Evolutionary conservation across 805 yeast genomes (phyloP).

Genomic region (Danielia reshetovae): DNA sequence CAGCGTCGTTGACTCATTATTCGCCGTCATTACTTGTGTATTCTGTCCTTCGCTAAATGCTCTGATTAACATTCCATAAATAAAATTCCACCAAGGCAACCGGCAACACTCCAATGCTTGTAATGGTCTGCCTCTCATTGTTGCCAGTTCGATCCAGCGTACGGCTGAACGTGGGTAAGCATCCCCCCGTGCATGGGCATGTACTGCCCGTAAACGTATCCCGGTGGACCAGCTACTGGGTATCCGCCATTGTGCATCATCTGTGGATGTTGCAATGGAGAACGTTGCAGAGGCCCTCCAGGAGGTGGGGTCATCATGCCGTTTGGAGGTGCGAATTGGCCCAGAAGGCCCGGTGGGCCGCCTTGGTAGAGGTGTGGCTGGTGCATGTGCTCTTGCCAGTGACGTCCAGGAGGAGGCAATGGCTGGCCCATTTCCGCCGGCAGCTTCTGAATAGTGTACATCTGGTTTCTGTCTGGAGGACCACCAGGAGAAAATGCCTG

Average conservation of each 20-base stretch:
- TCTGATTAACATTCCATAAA: no score
- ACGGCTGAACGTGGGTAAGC: constrained; percentile 21
- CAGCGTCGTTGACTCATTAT: no score
- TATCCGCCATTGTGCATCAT: constrained; percentile 13
- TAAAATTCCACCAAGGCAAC: no score
- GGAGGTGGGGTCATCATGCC: constrained; percentile 15
- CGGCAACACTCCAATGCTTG: no score
- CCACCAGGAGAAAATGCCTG: no score
- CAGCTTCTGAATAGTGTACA: no score
- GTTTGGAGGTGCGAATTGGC: constrained; percentile 12
- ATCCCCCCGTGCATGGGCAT: constrained; percentile 32
- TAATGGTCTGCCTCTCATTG: constrained; percentile 5
- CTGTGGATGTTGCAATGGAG: constrained; percentile 12
- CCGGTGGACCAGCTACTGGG: constrained; percentile 25
- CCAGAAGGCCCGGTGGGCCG: constrained; percentile 13
- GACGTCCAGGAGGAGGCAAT: constrained; percentile 25
- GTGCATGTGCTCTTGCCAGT: constrained; percentile 20
- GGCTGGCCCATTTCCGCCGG: constrained; percentile 19
- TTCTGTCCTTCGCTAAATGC: no score
- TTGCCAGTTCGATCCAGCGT: constrained; percentile 15
- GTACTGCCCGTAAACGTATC: constrained; percentile 36
- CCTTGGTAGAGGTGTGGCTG: constrained; percentile 17
- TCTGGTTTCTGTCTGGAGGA: no score
- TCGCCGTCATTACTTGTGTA: no score
- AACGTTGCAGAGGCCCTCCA: constrained; percentile 9